phyloP scores from a whole-genome alignment of 176 grass and related monocot species.

The Cymbopogon citratus region DNA sequence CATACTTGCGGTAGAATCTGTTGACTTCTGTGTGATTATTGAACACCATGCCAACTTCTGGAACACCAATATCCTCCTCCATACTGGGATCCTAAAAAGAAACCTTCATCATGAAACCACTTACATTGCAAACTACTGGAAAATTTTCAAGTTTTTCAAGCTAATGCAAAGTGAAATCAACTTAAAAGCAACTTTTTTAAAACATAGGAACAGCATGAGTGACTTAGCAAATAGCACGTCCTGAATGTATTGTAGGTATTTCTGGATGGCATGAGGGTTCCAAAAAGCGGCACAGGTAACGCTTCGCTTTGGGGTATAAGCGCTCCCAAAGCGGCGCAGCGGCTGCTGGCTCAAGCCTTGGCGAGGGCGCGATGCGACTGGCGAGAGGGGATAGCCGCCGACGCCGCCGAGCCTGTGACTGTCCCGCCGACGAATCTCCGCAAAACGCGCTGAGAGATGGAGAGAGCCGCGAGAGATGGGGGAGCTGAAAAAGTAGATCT shows the following conservation, averaged over 20 bases:
- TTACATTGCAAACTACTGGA: constrained; percentile 9
- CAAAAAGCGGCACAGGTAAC: no score
- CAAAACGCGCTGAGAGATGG: no score
- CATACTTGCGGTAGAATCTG: constrained; percentile 76
- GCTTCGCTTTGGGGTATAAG: no score
- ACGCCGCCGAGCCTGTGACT: no score
- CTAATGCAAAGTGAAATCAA: background rate
- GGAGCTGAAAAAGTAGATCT: no score
- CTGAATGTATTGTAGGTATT: constrained; percentile 20
- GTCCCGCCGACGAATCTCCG: no score
- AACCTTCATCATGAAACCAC: background rate
- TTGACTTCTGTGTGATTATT: constrained; percentile 70
- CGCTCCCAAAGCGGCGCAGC: no score
- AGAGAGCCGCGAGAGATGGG: no score
- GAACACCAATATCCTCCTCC: constrained; percentile 54
- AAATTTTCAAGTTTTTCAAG: constrained; percentile 11
- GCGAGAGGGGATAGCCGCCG: no score
- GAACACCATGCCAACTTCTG: constrained; percentile 96
- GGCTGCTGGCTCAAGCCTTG: no score
- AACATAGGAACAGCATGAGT: constrained; percentile 7
- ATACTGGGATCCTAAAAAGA: constrained; percentile 42
- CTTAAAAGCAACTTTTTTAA: background rate
- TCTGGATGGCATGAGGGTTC: background rate
- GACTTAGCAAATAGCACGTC: background rate
- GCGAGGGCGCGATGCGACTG: no score